Evolutionary conservation across 2,329 filamentous ascomycete genomes (phyloP).

Genomic region (Exophiala calicioides): DNA sequence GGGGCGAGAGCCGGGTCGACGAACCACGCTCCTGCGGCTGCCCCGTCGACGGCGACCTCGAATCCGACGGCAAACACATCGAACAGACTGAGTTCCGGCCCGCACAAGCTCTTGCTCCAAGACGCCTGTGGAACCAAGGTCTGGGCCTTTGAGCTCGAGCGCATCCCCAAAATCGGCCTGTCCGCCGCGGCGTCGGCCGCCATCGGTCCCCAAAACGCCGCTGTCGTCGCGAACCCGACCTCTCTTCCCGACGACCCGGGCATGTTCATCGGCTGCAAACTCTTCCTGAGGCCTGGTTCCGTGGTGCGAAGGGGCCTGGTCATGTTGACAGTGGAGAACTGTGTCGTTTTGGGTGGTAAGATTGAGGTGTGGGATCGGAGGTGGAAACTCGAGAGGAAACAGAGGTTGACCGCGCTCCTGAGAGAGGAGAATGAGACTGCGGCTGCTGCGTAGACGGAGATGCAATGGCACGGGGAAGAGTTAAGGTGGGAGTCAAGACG

Average conservation of each 20-base stretch:
- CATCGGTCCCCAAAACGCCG: too few species aligned
- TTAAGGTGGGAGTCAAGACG: too few species aligned
- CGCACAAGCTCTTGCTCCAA: conserved; percentile 80
- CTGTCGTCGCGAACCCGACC: too few species aligned
- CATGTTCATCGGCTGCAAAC: conserved; percentile 77
- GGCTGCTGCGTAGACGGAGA: conserved; percentile 32
- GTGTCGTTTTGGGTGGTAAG: conserved; percentile 80
- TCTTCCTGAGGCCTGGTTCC: conserved; percentile 67
- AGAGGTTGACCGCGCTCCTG: conserved; percentile 63
- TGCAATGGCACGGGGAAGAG: conserved; percentile 33
- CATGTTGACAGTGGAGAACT: conserved; percentile 70
- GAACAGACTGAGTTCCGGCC: conserved; percentile 50
- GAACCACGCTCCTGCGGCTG: background rate
- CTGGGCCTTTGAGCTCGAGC: conserved; percentile 71
- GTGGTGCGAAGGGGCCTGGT: conserved; percentile 73
- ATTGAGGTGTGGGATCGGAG: conserved; percentile 76
- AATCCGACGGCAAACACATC: background rate
- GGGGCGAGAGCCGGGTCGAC: conserved; percentile 20
- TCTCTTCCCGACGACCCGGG: conserved; percentile 43
- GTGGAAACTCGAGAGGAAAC: conserved; percentile 74
- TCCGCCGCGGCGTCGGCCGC: conserved; percentile 13
- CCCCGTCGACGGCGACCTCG: conserved; percentile 26
- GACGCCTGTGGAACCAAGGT: conserved; percentile 71
- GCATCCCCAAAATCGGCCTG: conserved; percentile 66
- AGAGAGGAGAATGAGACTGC: conserved; percentile 28